Base-by-base conservation (phyloP, 129 eudicot genomes). In the Smallanthus sonchifolius region DNA sequence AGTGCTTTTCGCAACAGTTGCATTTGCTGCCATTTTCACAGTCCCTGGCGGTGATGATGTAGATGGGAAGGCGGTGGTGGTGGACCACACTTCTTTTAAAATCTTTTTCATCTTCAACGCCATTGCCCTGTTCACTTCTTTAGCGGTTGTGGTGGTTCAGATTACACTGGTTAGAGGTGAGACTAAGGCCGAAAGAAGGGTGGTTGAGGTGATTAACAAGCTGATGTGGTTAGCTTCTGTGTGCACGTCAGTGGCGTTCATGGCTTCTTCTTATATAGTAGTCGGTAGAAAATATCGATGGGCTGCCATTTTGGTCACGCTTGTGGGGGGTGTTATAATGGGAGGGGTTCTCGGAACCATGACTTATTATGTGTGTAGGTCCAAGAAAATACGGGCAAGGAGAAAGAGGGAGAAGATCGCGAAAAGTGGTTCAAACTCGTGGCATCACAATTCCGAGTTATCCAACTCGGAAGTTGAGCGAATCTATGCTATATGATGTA, bases 111-210 rank as follows among this genome's bases (percentile, higher is more conserved):
- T 91, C 38, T 91, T 87, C 40, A 86, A 91, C 17, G 91, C 94
- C 19, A 82, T 91, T 75, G 95, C 97, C 2, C 86, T 91, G 28
- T 91, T 91, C 67, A 91, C 91, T 1, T 91, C 97, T 20, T 85
- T 91, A 67, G 97, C 97, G 32, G 97, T 91, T 65, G 97, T 91
- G 83, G 97, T 91, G 56, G 94, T 91, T 76, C 97, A 91, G 79
- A 91, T 86, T 14, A 85, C 97, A 5, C 73, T 91, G 74, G 97
- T 91, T 38, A 82, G 91, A 70, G 91, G 91, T 5, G 97, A 91
- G 74, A 87, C 91, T 1, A 91, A 91, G 71, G 88, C 94, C 3
- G 91, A 91, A 74, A 86, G 86, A 70, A 47, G 86, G 69, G 91
- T 91, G 17, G 89, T 91, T 64, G 91, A 54, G 74, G 87, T 87